Base-by-base conservation (phyloP, 257 asterid genomes). In the Capsicum pubescens region DNA sequence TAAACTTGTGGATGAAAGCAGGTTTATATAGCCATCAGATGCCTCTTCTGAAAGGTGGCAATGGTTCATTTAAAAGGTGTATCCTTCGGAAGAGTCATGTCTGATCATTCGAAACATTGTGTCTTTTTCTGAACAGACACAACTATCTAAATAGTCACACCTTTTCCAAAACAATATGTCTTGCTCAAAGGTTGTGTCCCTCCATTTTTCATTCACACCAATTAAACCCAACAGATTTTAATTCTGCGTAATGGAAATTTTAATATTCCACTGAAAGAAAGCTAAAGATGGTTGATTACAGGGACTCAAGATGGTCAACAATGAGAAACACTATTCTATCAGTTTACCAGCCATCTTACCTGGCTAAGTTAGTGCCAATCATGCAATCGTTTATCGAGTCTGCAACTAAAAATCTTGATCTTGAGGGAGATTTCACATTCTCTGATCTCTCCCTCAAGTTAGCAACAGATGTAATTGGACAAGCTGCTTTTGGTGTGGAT, bases 401-500 rank as follows among this genome's bases (percentile, higher is more conserved):
- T 7, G 93, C 98, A 17, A 87, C 95, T 3, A 81, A 85, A 26
- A 83, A 91, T 84, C 93, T 97, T 3, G 97, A 92, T 32, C 86
- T 94, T 0, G 84, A 87, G 60, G 87, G 82, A 80, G 95, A 92
- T 13, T 12, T 95, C 83, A 88, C 90, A 6, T 93, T 97, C 48
- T 95, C 99, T 48, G 96, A 97, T 8, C 89, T 97, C 21, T 92
- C 99, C 80, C 94, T 97, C 82, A 95, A 91, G 74, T 59, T 95
- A 84, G 99, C 98, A 68, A 95, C 97, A 0, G 98, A 97, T 77
- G 94, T 97, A 17, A 93, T 97, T 16, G 98, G 98, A 58, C 91
- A 93, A 83, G 98, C 98, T 57, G 98, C 99, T 12, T 97, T 97
- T 48, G 98, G 99, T 3, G 97, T 93, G 19, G 94, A 97, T 86